These are phyloP conservation scores for Eimeria zaria DNA, from an alignment of 169 alveolate species.

Conservation along the genomic window DNA sequence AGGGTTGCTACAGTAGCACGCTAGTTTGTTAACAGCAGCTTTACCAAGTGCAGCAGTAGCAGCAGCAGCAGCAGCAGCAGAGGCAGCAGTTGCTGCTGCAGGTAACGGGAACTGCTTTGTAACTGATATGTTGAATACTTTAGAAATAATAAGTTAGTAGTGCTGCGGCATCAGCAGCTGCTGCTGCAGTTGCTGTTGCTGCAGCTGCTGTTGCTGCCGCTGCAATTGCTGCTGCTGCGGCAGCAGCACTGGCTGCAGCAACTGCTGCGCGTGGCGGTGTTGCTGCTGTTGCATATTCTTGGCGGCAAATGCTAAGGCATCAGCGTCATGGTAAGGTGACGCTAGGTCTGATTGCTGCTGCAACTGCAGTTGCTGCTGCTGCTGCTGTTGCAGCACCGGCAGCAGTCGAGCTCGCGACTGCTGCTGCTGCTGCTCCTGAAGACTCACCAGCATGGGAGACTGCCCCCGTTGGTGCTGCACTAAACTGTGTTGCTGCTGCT, in stretches of 20 bases:
- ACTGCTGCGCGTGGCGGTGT: not conserved
- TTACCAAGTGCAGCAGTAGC: not conserved
- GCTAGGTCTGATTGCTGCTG: not conserved
- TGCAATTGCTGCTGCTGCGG: slow-evolving; percentile 18
- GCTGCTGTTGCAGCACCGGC: slow-evolving; percentile 19
- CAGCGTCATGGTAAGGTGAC: not conserved
- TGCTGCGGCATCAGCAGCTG: slow-evolving; percentile 60
- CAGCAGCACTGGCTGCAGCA: slow-evolving; percentile 52
- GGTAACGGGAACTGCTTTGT: not conserved
- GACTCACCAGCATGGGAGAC: not conserved
- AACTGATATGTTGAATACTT: not conserved
- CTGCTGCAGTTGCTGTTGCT: slow-evolving; percentile 26
- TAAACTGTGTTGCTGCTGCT: not conserved
- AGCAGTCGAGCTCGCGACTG: not conserved
- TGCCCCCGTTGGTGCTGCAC: slow-evolving; percentile 2
- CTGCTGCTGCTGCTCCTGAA: slow-evolving; percentile 27
- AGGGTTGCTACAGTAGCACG: not conserved
- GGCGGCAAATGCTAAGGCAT: slow-evolving; percentile 7
- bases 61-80: not conserved
- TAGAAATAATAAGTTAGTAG: slow-evolving; percentile 3
- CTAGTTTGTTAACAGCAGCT: not conserved
- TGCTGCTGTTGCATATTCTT: slow-evolving; percentile 6
- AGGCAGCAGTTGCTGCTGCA: not conserved
- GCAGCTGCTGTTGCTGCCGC: slow-evolving; percentile 14
- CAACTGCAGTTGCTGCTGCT: not conserved